phyloP scores from a whole-genome alignment of 2,329 filamentous ascomycete species.

The Talaromyces rugulosus region DNA sequence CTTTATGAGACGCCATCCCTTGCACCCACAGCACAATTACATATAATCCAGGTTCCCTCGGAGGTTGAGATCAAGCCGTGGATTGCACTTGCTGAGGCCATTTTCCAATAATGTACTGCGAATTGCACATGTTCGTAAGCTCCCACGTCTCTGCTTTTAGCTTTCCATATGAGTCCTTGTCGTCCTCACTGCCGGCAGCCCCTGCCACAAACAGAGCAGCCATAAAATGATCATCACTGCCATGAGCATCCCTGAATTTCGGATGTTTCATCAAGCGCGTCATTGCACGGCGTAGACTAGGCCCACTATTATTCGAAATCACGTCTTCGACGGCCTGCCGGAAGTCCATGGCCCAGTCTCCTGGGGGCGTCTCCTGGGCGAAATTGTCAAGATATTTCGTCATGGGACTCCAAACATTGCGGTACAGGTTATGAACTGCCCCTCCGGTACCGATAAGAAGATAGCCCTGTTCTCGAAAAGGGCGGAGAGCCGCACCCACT shows the following conservation, averaged over 20 bases:
- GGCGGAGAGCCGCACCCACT: constrained; percentile 55
- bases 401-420: constrained; percentile 64
- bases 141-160: constrained; percentile 60
- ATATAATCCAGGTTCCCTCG: background rate
- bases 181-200: constrained; percentile 46
- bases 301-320: constrained; percentile 52
- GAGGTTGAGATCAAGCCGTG: background rate
- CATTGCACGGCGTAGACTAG: constrained; percentile 51
- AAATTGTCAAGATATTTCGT: constrained; percentile 60
- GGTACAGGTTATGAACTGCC: constrained; percentile 66
- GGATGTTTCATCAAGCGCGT: constrained; percentile 66
- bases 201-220: constrained; percentile 61
- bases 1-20: too few species aligned
- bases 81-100: constrained; percentile 20
- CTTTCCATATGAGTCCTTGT: constrained; percentile 30
- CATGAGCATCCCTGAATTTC: constrained; percentile 61
- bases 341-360: constrained; percentile 60
- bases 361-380: constrained; percentile 56
- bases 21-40: too few species aligned
- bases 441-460: constrained; percentile 60
- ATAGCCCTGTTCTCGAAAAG: constrained; percentile 51
- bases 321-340: constrained; percentile 61
- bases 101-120: constrained; percentile 53
- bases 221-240: constrained; percentile 69
- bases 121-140: constrained; percentile 62